Base-by-base conservation (phyloP, 192 early-diverging fungal genomes). In the Coemansia sp. region DNA sequence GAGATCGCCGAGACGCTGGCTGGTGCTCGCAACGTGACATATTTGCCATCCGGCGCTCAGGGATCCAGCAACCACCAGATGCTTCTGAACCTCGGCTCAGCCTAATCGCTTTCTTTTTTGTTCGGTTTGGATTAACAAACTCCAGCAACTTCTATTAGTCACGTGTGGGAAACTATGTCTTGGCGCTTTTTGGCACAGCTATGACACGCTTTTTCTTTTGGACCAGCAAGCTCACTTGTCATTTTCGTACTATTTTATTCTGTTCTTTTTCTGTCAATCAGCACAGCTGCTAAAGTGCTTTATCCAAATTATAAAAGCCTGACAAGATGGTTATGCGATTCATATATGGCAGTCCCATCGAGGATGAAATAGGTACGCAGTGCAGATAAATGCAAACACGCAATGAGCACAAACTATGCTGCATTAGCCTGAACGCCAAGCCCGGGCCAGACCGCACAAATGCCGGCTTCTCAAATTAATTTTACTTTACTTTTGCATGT, bases 1-100 rank as follows among this genome's bases (percentile, higher is more conserved):
- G 95, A 98, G 51, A 99, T 99, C 70, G 95, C 97, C 36, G 80
- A 82, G 38, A 95, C 92, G 12, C 83, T 99, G 60, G 82, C 91
- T 25, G 82, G 83, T 26, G 82, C 93, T 18, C 81, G 86, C 61
- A 94, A 90, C 72, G 89, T 98, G 58, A 97, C 94, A 2, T 99
- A 97, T 64, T 84, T 99, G 63, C 97, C 97, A 10, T 80, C 70
- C 3, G 64, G 64, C 23, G 61, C 73, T 15, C 75, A 74, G 40
- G 79, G 83, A 34, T 82, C 82, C 34, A 86, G 83, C 69, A 82
- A 81, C 79, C 89, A 89, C 73, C 90, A 90, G 74, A 73, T 93
- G 77, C 84, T 93, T 36, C 82, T 92, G 55, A 91, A 91, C 81
- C 58, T 93, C 38, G 79, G 79, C 48, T 69, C 63, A 10, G 79